Evolutionary conservation across 2,329 filamentous ascomycete genomes (phyloP).

Genomic region (Paecilomyces sp.): DNA sequence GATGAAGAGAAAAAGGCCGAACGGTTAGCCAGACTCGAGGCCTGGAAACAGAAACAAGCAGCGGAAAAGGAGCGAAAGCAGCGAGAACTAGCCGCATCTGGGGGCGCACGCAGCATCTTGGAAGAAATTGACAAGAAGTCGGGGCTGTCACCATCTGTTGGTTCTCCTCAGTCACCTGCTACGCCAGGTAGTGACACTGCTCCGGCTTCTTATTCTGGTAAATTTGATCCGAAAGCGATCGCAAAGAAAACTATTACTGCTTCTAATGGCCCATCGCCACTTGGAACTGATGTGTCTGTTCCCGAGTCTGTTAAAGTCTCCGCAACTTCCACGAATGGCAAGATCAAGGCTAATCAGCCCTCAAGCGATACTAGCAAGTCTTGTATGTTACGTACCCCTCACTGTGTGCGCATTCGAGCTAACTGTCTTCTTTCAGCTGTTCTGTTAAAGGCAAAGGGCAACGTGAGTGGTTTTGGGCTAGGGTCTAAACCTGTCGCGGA

Average conservation of each 20-base stretch:
- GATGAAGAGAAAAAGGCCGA: constrained; percentile 75
- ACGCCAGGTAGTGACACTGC: constrained; percentile 42
- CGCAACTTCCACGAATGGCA: constrained; percentile 31
- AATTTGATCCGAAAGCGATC: constrained; percentile 82
- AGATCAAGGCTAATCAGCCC: constrained; percentile 37
- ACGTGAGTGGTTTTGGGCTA: constrained; percentile 79
- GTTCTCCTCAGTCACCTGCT: constrained; percentile 46
- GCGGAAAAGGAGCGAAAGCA: constrained; percentile 68
- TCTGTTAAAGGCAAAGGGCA: constrained; percentile 59
- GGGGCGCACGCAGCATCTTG: constrained; percentile 59
- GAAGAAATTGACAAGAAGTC: constrained; percentile 69
- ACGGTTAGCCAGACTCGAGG: constrained; percentile 71
- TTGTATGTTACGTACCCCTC: constrained; percentile 22
- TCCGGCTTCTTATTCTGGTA: constrained; percentile 60
- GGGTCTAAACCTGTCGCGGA: constrained; percentile 59
- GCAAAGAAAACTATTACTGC: constrained; percentile 66
- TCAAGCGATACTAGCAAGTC: constrained; percentile 34
- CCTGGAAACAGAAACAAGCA: constrained; percentile 83
- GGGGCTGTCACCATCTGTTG: constrained; percentile 46
- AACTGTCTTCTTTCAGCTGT: constrained; percentile 35
- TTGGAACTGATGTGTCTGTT: constrained; percentile 50
- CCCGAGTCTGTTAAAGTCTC: constrained; percentile 41
- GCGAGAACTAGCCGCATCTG: constrained; percentile 56
- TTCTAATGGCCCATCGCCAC: constrained; percentile 47
- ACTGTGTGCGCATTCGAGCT: constrained; percentile 6